These are phyloP conservation scores for Saccharum hybrid DNA, from an alignment of 202 grass and related monocot species.

Conservation along the genomic window DNA sequence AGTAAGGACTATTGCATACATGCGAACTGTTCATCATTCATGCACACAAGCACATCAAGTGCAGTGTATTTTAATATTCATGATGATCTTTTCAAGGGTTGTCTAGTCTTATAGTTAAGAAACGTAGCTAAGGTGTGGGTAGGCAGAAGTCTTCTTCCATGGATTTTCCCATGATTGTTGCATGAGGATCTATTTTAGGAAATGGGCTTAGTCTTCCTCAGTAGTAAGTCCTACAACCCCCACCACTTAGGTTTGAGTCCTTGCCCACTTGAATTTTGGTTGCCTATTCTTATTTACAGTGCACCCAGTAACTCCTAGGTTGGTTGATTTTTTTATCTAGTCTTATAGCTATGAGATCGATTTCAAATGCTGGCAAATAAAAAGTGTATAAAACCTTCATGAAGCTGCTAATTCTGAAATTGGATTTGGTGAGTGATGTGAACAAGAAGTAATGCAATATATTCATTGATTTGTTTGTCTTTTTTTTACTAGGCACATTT, in stretches of 20 bases:
- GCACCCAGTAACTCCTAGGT: background rate
- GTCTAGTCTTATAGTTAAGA: conserved; percentile 1
- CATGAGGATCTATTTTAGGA: background rate
- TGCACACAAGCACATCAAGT: conserved; percentile 15
- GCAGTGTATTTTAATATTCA: background rate
- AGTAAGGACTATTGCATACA: background rate
- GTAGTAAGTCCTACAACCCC: background rate
- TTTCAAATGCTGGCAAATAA: conserved; percentile 12
- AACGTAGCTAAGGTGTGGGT: too few species aligned
- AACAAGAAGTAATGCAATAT: conserved; percentile 14
- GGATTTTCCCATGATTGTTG: background rate
- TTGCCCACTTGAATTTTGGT: background rate
- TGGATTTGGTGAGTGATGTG: conserved; percentile 6
- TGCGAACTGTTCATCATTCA: conserved; percentile 21
- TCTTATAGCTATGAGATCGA: background rate
- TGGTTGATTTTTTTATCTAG: background rate
- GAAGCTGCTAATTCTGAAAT: background rate
- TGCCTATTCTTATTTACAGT: background rate
- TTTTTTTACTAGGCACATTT: conserved; percentile 68
- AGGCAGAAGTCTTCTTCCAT: too few species aligned
- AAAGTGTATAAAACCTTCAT: conserved; percentile 3
- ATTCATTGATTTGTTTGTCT: conserved; percentile 28
- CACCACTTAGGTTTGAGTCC: background rate
- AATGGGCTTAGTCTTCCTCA: background rate
- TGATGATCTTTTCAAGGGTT: background rate